Evolutionary conservation across 2,329 filamentous ascomycete genomes (phyloP).

Genomic region (Capronia americana): DNA sequence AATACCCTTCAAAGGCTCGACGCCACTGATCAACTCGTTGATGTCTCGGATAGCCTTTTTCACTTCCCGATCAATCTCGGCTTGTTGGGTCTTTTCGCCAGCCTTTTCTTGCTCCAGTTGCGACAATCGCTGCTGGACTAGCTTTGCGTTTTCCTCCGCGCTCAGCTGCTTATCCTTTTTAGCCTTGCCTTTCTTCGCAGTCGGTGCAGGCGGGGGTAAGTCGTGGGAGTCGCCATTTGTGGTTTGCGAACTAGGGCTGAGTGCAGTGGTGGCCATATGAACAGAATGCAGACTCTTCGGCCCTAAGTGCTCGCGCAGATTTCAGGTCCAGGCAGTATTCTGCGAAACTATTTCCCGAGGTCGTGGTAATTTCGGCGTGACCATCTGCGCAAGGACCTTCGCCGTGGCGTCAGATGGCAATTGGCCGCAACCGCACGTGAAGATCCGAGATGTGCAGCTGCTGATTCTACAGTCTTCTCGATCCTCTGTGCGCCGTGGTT

Average conservation of each 20-base stretch:
- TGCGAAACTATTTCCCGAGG: constrained; percentile 17
- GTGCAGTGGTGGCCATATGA: constrained; percentile 37
- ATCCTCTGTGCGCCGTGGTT: background rate
- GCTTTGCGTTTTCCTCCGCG: constrained; percentile 86
- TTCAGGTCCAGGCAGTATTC: constrained; percentile 16
- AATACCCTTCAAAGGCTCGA: constrained; percentile 91
- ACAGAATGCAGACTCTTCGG: background rate
- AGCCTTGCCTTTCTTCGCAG: constrained; percentile 69
- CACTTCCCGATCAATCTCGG: constrained; percentile 94
- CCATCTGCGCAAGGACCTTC: constrained; percentile 20
- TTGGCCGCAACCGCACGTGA: constrained; percentile 4
- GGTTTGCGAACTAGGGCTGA: constrained; percentile 42
- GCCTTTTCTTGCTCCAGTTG: constrained; percentile 93
- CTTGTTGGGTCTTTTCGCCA: constrained; percentile 92
- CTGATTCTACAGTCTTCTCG: background rate
- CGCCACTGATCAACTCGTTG: constrained; percentile 79
- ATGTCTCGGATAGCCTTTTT: constrained; percentile 93
- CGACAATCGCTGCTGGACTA: constrained; percentile 90
- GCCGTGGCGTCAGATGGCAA: constrained; percentile 12
- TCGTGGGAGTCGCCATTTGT: constrained; percentile 51
- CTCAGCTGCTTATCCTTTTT: constrained; percentile 86
- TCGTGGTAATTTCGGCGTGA: constrained; percentile 15
- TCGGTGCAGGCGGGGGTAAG: constrained; percentile 50
- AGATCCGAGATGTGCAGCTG: background rate
- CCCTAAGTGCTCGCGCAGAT: background rate